Evolutionary conservation across 2,329 filamentous ascomycete species (phyloP), one percentile per base, ranked within the genome.

Genomic region (Fusarium brevicatenulatum): DNA sequence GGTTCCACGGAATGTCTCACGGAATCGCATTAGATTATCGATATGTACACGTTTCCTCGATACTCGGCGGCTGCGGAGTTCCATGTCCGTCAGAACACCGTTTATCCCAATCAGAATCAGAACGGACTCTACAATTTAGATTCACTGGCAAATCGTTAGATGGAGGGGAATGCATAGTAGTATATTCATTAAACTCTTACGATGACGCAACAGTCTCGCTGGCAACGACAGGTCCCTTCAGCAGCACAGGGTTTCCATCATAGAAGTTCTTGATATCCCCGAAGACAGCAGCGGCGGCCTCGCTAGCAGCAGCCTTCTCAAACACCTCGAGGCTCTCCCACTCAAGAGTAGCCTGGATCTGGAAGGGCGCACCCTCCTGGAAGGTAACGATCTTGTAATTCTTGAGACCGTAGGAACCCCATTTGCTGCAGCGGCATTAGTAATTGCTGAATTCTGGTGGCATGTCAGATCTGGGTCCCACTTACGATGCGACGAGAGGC

Each of bases 241-340:
- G 53, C 4, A 78, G 13, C 8, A 77, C 25, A 5, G 77, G 76
- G 12, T 49, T 28, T 23, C 46, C 71, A 49, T 19, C 6, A 62
- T 74, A 53, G 40, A 61, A 44, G 70, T 77, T 77, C 54, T 71
- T 68, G 36, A 79, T 72, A n/a, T 79, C 77, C 1, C 66, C 75
- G 61, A 78, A 74, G 7, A 79, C 43, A 23, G 46, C 44, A 11
- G 36, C 40, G 2, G 68, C 64, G 1, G 25, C 62, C 28, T 67
- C 44, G n/a, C 36, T 59, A 11, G 62, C 52, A 9, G 63, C 52
- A 6, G 73, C 77, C 36, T 63, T 62, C 2, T 75, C 63, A 44
- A 67, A 76, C 7, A 57, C 59, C 16, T 77, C 75, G 5, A 77
- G 16, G 32, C 62, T 68, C 11, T 75, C 64, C 63, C 76, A 79